Evolutionary conservation across 2,329 filamentous ascomycete species (phyloP).

Genomic region (Colletotrichum sp.): DNA sequence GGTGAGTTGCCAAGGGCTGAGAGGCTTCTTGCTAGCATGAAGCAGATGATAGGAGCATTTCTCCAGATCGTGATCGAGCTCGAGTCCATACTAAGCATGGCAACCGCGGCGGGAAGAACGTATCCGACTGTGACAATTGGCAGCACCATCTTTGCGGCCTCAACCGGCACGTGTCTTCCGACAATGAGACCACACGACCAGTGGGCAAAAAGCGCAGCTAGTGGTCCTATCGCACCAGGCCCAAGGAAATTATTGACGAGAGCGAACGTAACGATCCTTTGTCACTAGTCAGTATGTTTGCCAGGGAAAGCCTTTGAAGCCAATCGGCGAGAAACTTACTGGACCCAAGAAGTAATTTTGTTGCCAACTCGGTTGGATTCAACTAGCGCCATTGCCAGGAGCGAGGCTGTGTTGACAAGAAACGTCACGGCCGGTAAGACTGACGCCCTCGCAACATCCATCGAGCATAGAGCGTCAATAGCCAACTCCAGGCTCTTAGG

Average conservation of each 20-base stretch:
- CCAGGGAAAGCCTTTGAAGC: fast-evolving
- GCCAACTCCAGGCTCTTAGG: fast-evolving
- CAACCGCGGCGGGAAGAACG: fast-evolving
- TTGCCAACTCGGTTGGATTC: background rate
- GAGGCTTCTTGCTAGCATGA: background rate
- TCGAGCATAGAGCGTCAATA: background rate
- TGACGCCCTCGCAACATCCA: fast-evolving
- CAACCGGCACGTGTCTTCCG: background rate
- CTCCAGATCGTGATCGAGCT: background rate
- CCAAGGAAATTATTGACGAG: background rate
- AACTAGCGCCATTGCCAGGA: background rate
- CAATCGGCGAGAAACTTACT: background rate
- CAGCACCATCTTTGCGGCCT: background rate
- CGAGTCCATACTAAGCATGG: fast-evolving
- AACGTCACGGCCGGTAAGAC: background rate
- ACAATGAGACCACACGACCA: background rate
- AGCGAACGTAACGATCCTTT: background rate
- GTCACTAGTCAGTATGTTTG: background rate
- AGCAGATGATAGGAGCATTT: background rate
- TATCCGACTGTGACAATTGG: background rate
- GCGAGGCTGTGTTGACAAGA: background rate
- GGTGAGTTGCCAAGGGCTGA: background rate
- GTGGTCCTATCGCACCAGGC: fast-evolving
- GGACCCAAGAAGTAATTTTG: background rate
- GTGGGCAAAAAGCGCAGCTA: fast-evolving